Evolutionary conservation across 2,329 filamentous ascomycete genomes (phyloP), one percentile per base, ranked within the genome.

Genomic region (Phyllosticta citriasiana): DNA sequence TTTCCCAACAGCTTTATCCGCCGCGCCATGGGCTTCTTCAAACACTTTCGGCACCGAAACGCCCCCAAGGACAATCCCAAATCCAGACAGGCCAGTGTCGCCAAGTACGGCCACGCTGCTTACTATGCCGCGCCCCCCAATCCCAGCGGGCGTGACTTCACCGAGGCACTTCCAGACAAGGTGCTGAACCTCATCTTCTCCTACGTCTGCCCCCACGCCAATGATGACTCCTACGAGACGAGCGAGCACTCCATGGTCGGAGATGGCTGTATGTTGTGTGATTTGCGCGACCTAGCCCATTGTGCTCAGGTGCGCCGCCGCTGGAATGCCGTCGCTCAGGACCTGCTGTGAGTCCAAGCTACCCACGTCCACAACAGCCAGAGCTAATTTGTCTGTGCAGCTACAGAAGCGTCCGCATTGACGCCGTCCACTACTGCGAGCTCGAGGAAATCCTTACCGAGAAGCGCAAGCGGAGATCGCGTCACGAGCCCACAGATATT

Each of bases 351-450:
- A 73, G 88, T 82, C 51, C 22, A 59, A 30, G 35, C 35, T 53
- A 30, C 19, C 19, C 19, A 22, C 33, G 27, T 40, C 58, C 57
- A 61, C 55, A 30, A 47, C 64, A 65, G 60, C 67, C 63, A 60
- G 40, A 56, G 25, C 14, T 58, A 53, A 40, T 68, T 7, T n/a
- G 24, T 35, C 40, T 55, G 26, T 19, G 60, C 63, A 95, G 90
- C 66, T 96, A 95, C 73, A 86, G 87, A 69, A 92, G 91, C 78
- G 86, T 97, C 66, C 89, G 92, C 63, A 94, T 97, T 72, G 93
- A 97, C 72, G 84, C 89, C 19, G 92, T 97, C 33, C 93, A 97
- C 76, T 97, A 96, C 77, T 97, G 93, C 78, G 85, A 88, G 65
- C 87, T 89, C 68, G 93, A 97, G 74, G 87, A 89, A 63, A 79